Evolutionary conservation across 148 eudicot species (phyloP).

Genomic region (Fagopyrum homotropicum): DNA sequence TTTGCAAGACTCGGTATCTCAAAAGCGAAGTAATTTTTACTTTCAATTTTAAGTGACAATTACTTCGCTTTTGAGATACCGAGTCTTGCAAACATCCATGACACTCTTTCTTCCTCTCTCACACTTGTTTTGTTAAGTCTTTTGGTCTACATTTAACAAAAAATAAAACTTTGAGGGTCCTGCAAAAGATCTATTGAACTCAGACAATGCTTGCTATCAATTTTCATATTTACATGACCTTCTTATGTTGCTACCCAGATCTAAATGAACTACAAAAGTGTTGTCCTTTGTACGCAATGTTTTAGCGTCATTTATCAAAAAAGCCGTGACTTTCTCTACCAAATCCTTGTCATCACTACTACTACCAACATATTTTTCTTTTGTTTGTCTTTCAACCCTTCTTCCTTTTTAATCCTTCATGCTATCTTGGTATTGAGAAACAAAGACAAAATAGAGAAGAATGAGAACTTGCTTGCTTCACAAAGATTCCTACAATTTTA

Average conservation of each 20-base stretch:
- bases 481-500: background rate
- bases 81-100: background rate
- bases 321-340: slow-evolving; percentile 62
- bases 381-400: background rate
- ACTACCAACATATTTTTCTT: slow-evolving; percentile 35
- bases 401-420: background rate
- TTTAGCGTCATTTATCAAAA: slow-evolving; percentile 76
- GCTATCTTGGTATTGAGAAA: background rate
- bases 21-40: background rate
- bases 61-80: background rate
- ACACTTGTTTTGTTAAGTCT: background rate
- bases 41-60: background rate
- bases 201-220: background rate
- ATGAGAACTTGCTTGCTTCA: background rate
- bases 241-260: slow-evolving; percentile 48
- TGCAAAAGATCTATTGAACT: background rate
- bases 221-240: slow-evolving; percentile 46
- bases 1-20: background rate
- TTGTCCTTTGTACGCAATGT: slow-evolving; percentile 87
- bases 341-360: slow-evolving; percentile 23
- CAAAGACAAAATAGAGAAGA: background rate
- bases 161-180: background rate
- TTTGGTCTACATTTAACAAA: background rate
- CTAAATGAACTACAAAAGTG: slow-evolving; percentile 77
- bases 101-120: background rate